A percentile compares a stretch with the other conserved stretches of the same genome.
Conservation (phyloP, 306 rosid species). For the Cucumis sativus region DNA sequence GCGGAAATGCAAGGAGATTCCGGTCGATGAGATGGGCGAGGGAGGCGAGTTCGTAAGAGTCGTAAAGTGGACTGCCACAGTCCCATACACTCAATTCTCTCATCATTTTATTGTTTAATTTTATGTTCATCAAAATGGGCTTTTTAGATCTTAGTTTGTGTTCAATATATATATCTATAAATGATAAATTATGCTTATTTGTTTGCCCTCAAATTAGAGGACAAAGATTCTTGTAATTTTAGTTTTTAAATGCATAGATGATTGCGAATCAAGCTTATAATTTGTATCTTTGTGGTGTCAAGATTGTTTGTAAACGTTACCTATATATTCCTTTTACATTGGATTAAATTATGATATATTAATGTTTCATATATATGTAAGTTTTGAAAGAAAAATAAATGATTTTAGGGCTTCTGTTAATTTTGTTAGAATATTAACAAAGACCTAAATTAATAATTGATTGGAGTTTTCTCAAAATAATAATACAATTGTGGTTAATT, state of each 20-base stretch:
- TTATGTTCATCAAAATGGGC: no score
- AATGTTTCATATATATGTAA: no score
- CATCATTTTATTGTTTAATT: background rate
- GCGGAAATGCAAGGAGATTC: constrained; percentile 44
- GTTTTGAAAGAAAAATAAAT: no score
- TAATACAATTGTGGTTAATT: no score
- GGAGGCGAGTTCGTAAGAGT: constrained; percentile 54
- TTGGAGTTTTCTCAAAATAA: no score
- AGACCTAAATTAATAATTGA: no score
- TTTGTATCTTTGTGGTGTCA: background rate
- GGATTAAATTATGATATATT: no score
- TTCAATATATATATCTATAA: no score
- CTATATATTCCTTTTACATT: background rate
- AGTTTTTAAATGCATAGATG: background rate
- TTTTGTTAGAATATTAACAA: no score
- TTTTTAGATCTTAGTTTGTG: background rate
- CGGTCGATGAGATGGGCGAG: constrained; percentile 52
- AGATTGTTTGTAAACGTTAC: no score
- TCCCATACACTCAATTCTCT: constrained; percentile 44
- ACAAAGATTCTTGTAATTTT: background rate
- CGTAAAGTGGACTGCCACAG: constrained; percentile 83
- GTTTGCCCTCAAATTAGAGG: background rate
- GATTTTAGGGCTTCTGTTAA: no score
- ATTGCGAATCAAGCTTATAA: background rate
- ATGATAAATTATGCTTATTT: background rate